A percentile compares a stretch with the other conserved stretches of the same genome.
Evolutionary conservation across 331 rosid species (phyloP).

Genomic region (Saraca asoca): DNA sequence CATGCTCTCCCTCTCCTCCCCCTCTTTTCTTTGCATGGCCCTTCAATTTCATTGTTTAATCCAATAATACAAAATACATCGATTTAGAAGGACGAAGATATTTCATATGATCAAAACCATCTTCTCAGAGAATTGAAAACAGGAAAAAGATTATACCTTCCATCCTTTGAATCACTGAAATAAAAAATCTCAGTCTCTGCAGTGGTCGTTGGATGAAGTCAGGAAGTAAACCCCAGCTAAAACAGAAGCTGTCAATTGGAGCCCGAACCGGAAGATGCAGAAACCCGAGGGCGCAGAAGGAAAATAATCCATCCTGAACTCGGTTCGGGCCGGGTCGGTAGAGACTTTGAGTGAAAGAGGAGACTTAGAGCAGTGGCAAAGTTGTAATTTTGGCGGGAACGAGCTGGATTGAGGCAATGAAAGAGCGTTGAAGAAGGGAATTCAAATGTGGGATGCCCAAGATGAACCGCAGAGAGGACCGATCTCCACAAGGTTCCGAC

Average conservation of each 20-base stretch:
- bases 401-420: neutral
- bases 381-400: neutral
- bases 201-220: neutral
- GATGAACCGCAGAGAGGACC: conserved; percentile 66
- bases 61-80: neutral
- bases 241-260: neutral
- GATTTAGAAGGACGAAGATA: no score
- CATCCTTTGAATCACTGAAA: conserved; percentile 32
- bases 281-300: neutral
- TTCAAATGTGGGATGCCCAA: no score
- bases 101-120: neutral
- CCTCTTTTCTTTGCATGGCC: conserved; percentile 36
- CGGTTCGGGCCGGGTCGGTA: neutral
- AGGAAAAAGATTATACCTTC: conserved; percentile 26
- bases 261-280: neutral
- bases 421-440: neutral
- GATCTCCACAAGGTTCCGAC: conserved; percentile 62
- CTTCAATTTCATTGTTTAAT: conserved; percentile 19
- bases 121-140: neutral
- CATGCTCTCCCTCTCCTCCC: conserved; percentile 77
- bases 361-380: neutral
- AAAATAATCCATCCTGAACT: neutral
- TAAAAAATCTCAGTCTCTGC: conserved; percentile 7
- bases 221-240: neutral
- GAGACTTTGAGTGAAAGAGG: no score